Evolutionary conservation across 2,329 filamentous ascomycete species (phyloP).

Genomic region (Sporothrix luriei): DNA sequence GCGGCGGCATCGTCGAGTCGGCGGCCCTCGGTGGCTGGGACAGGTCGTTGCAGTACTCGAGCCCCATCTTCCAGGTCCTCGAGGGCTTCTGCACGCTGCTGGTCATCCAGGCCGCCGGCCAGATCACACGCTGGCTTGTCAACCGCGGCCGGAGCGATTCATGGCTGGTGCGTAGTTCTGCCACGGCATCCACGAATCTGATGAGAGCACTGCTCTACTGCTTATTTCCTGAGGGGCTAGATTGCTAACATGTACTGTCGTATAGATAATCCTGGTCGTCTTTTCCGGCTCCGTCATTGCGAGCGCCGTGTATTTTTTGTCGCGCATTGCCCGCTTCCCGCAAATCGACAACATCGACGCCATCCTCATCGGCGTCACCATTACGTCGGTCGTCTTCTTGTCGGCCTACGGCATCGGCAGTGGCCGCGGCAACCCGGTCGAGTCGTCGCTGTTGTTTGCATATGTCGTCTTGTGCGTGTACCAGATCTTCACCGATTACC

Average conservation of each 20-base stretch:
- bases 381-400: constrained; percentile 89
- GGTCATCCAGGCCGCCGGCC: constrained; percentile 91
- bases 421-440: constrained; percentile 89
- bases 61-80: constrained; percentile 87
- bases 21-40: constrained; percentile 86
- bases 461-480: constrained; percentile 99
- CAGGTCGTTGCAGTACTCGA: constrained; percentile 82
- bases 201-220: too few species aligned
- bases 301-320: constrained; percentile 93
- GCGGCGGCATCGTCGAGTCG: constrained; percentile 77
- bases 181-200: too few species aligned
- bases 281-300: constrained; percentile 89
- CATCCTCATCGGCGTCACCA: constrained; percentile 85
- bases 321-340: constrained; percentile 91
- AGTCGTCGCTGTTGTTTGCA: constrained; percentile 92
- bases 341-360: constrained; percentile 91
- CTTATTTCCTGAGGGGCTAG: too few species aligned
- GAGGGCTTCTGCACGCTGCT: constrained; percentile 96
- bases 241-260: background rate
- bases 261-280: constrained; percentile 80
- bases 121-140: constrained; percentile 92
- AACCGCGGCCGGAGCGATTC: constrained; percentile 91
- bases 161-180: constrained; percentile 74
- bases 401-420: constrained; percentile 93
- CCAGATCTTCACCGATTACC: constrained; percentile 98